Conservation (phyloP, 768 basidiomycete species). For the Tephrocybe rancida region DNA sequence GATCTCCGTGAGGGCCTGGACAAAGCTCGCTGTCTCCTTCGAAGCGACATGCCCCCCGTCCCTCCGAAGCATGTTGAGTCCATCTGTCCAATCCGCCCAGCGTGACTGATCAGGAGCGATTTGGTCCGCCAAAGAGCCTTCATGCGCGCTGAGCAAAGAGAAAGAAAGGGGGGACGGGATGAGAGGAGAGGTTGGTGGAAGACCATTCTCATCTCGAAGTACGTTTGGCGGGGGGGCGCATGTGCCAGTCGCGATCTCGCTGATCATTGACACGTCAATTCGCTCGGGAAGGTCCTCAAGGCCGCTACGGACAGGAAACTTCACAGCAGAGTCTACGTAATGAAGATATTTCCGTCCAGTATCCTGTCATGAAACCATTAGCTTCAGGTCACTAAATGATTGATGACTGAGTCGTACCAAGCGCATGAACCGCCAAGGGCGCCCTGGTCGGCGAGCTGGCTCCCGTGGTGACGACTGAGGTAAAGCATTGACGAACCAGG, state of each 20-base stretch:
- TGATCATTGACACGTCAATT: conserved; percentile 80
- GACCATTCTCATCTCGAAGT: conserved; percentile 60
- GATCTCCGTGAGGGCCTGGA: conserved; percentile 87
- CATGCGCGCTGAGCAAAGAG: conserved; percentile 69
- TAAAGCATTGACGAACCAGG: conserved; percentile 89
- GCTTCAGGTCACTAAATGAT: not conserved
- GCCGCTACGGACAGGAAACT: conserved; percentile 78
- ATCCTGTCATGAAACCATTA: conserved; percentile 52
- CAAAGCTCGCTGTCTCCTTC: conserved; percentile 83
- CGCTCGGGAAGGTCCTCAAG: conserved; percentile 87
- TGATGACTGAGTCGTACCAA: conserved; percentile 49
- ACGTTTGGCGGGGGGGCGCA: conserved; percentile 71
- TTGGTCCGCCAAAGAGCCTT: conserved; percentile 75
- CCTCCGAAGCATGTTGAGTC: conserved; percentile 81
- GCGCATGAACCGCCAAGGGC: conserved; percentile 87
- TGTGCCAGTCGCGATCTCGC: conserved; percentile 76
- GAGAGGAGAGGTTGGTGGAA: conserved; percentile 55
- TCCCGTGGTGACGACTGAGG: conserved; percentile 56
- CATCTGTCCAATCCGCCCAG: conserved; percentile 96
- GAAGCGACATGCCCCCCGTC: conserved; percentile 85
- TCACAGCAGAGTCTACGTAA: conserved; percentile 79
- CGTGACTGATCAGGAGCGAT: conserved; percentile 76
- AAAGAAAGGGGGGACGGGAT: conserved; percentile 73
- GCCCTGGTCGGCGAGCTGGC: conserved; percentile 53
- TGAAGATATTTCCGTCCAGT: conserved; percentile 80